Conservation (phyloP, 345 rosid genomes). For the Isatis tinctoria region DNA sequence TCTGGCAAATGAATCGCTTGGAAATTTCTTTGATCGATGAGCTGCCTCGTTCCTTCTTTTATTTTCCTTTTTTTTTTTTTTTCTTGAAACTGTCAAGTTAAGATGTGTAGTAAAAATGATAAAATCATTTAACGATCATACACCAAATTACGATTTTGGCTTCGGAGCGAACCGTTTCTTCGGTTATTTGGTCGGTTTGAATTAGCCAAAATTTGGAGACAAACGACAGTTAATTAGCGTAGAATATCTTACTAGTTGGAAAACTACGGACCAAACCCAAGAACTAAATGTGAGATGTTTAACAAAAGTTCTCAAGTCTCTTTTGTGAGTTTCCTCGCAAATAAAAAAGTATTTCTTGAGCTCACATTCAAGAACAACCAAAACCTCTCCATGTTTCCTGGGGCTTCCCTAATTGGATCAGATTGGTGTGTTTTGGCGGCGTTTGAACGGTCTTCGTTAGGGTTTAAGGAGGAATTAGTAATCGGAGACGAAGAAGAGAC, state of each 20-base stretch:
- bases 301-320: constrained; percentile 50
- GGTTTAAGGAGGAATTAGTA: too few species aligned
- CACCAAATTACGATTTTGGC: too few species aligned
- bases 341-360: constrained; percentile 37
- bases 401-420: too few species aligned
- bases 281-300: constrained; percentile 46
- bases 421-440: too few species aligned
- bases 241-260: neutral
- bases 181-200: too few species aligned
- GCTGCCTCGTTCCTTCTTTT: constrained; percentile 8
- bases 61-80: neutral
- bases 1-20: neutral
- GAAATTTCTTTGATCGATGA: constrained; percentile 19
- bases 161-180: too few species aligned
- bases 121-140: too few species aligned
- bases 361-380: too few species aligned
- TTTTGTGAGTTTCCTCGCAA: constrained; percentile 65
- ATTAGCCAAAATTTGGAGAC: too few species aligned
- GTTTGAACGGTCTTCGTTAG: too few species aligned
- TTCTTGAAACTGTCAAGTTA: neutral
- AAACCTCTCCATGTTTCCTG: too few species aligned
- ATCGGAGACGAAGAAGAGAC: constrained; percentile 4
- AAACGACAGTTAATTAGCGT: neutral
- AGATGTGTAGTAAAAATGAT: too few species aligned
- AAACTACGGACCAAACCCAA: constrained; percentile 41